Conservation (phyloP, 768 basidiomycete genomes). For the Lepiota venenata region DNA sequence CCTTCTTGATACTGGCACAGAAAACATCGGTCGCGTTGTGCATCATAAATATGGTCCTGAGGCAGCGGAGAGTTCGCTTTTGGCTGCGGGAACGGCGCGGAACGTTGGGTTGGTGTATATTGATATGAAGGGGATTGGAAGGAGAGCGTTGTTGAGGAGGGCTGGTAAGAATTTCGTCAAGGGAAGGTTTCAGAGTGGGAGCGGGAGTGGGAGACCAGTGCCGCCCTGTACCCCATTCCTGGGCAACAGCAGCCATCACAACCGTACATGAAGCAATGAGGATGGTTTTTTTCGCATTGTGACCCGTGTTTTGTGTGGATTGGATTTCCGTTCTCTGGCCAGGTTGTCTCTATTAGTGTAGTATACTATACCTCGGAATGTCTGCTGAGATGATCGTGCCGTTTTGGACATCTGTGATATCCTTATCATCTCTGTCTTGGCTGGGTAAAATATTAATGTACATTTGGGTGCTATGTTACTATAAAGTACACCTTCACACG, state of each 20-base stretch:
- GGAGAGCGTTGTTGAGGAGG: slow-evolving; percentile 63
- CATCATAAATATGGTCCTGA: slow-evolving; percentile 64
- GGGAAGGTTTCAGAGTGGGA: slow-evolving; percentile 24
- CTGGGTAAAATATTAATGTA: too few species aligned
- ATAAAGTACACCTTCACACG: too few species aligned
- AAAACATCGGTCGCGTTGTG: slow-evolving; percentile 45
- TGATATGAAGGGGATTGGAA: slow-evolving; percentile 69
- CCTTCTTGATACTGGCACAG: slow-evolving; percentile 47
- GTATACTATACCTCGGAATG: too few species aligned
- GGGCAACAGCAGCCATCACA: slow-evolving; percentile 3
- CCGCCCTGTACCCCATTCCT: background rate
- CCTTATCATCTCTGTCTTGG: too few species aligned
- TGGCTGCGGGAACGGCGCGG: slow-evolving; percentile 61
- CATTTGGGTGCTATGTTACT: too few species aligned
- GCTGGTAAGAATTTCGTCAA: slow-evolving; percentile 58
- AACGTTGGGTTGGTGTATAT: slow-evolving; percentile 78
- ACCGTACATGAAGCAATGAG: too few species aligned
- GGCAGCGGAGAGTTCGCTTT: slow-evolving; percentile 53
- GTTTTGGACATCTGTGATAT: too few species aligned
- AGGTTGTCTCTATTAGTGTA: too few species aligned
- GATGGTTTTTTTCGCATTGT: too few species aligned
- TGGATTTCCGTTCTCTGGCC: too few species aligned
- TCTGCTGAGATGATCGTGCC: too few species aligned
- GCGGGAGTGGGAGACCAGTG: background rate
- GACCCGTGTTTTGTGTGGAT: too few species aligned